Base-by-base conservation (phyloP, 441 rosid species). In the Gossypium lobatum region DNA sequence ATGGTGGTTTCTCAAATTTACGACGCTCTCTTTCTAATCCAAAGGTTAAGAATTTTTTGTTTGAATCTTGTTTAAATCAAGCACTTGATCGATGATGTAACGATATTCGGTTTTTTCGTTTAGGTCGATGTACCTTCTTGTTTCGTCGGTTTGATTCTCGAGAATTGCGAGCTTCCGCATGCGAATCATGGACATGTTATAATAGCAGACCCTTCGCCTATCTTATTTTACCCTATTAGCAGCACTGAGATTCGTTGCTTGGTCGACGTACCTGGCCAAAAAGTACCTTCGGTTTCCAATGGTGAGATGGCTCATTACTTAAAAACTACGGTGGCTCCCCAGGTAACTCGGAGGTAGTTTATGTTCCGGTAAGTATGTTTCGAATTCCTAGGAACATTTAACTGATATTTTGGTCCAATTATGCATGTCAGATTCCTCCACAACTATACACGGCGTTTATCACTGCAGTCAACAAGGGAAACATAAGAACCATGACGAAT, bases 241-340 rank as follows among this genome's bases (percentile, higher is more conserved):
- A 71, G 75, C 75, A 78, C 62, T n/a, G 75, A 78, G 46, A 17
- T 78, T 34, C 75, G 73, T 16, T 78, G 78, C 67, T 57, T 74
- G 62, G 78, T 78, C 28, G 78, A 71, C 37, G 52, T 78, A 7
- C 78, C 78, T 3, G 75, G 75, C 69, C 75, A 37, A 71, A 78
- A 70, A n/a, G 75, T 78, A 1, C 78, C 81, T 18, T 70, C 81
- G 0, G 48, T 78, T 63, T 64, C 75, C 18, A 75, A 71, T 71
- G 81, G 81, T 37, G 81, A 74, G 61, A 78, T 75, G 81, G 50
- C 73, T 18, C 25, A 37, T 34, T 78, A 74, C 48, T 57, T 78
- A 25, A 74, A 63, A 64, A 64, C 77, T 46, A 11, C 46, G 57
- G 67, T 78, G 39, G 75, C 78, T 31, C 64, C 78, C 42, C 77